These are phyloP conservation scores for Phytophthora idaei DNA, from an alignment of 352 stramenopile species.

Conservation along the genomic window DNA sequence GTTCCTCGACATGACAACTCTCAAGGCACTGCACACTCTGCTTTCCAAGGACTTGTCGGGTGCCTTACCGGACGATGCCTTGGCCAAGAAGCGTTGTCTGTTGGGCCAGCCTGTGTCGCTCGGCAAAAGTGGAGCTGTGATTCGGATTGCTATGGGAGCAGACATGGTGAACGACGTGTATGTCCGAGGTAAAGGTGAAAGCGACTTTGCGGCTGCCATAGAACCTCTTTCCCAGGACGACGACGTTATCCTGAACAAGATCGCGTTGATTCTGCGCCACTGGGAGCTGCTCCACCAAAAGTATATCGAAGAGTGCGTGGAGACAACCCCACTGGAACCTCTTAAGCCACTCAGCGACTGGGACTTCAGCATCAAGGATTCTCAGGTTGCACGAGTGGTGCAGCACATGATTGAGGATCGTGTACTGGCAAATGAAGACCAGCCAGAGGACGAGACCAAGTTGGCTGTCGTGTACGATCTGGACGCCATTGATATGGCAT, in stretches of 20 bases:
- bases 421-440: constrained; percentile 36
- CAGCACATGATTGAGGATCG: constrained; percentile 57
- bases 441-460: constrained; percentile 52
- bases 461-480: constrained; percentile 86
- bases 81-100: constrained; percentile 67
- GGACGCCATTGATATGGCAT: constrained; percentile 85
- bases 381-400: constrained; percentile 64
- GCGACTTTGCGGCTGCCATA: constrained; percentile 37
- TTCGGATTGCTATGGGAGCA: constrained; percentile 87
- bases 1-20: constrained; percentile 50
- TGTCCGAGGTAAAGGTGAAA: constrained; percentile 41
- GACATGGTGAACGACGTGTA: constrained; percentile 87
- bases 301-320: constrained; percentile 62
- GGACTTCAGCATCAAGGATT: constrained; percentile 79
- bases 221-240: constrained; percentile 59
- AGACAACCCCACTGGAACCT: constrained; percentile 40
- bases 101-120: constrained; percentile 86
- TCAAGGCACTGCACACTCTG: constrained; percentile 74
- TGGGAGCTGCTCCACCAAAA: constrained; percentile 68
- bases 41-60: constrained; percentile 74
- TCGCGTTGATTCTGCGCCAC: constrained; percentile 68
- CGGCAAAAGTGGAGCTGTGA: constrained; percentile 66
- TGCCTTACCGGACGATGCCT: constrained; percentile 46
- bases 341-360: constrained; percentile 69
- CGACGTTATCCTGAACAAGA: constrained; percentile 66